Percentiles rank a stretch among this genome's conserved stretches.
Conservation (phyloP, 2,329 filamentous ascomycete species). For the Botrytis byssoidea region DNA sequence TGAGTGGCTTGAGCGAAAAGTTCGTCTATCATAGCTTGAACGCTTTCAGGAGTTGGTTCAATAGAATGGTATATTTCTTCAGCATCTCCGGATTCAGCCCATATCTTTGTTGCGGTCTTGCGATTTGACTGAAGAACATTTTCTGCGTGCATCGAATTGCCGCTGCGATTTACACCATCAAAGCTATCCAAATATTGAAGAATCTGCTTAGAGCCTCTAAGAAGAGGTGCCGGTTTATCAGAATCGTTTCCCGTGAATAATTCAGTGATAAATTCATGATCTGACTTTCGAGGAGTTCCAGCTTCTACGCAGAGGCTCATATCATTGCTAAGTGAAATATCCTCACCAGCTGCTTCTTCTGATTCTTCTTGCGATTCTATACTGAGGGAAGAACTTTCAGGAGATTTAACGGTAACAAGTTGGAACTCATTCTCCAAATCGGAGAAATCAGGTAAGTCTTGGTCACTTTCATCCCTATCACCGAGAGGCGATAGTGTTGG, state of each 20-base stretch:
- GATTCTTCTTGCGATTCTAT: constrained; percentile 2
- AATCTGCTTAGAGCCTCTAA: constrained; percentile 19
- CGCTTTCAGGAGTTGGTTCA: background rate
- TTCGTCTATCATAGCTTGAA: background rate
- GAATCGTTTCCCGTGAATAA: background rate
- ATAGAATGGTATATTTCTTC: background rate
- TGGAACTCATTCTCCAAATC: constrained; percentile 16
- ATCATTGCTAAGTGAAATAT: constrained; percentile 2
- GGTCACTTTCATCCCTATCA: constrained; percentile 2
- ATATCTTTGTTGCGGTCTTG: background rate
- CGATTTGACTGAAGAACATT: background rate
- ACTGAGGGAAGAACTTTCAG: constrained; percentile 1
- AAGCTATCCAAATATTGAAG: constrained; percentile 15
- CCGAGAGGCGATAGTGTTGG: constrained; percentile 10
- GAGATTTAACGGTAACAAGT: background rate
- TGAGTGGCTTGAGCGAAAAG: background rate
- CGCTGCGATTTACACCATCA: background rate
- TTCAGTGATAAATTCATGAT: background rate
- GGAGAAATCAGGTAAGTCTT: constrained; percentile 19
- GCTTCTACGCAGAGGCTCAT: constrained; percentile 16
- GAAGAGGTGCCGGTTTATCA: background rate
- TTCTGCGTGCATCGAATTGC: background rate
- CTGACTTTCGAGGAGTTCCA: constrained; percentile 11
- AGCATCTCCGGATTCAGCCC: background rate
- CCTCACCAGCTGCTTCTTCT: background rate